phyloP scores from a whole-genome alignment of 352 stramenopile genomes.

The Phytophthora crassamura region DNA sequence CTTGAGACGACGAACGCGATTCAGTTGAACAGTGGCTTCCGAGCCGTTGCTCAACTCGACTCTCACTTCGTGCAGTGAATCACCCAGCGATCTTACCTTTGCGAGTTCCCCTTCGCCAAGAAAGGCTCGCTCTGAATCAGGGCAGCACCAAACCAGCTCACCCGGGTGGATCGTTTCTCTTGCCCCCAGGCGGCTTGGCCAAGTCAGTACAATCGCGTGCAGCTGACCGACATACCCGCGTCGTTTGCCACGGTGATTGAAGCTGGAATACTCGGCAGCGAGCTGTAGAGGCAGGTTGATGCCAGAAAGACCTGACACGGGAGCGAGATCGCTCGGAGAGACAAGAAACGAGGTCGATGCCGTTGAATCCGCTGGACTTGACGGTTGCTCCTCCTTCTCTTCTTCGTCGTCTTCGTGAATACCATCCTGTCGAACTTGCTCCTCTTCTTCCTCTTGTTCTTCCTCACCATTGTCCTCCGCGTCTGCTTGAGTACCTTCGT shows the following conservation, averaged over 20 bases:
- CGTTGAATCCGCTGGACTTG: conserved; percentile 1
- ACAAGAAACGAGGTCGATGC: conserved; percentile 26
- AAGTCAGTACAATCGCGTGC: conserved; percentile 51
- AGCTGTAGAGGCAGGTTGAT: conserved; percentile 54
- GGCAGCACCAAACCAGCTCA: conserved; percentile 49
- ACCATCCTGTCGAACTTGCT: neutral
- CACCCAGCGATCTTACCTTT: conserved; percentile 36
- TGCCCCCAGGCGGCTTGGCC: conserved; percentile 35
- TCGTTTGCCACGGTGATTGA: conserved; percentile 40
- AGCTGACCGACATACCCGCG: conserved; percentile 49
- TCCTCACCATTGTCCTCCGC: neutral
- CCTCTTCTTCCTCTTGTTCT: conserved; percentile 16
- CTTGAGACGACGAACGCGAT: conserved; percentile 39
- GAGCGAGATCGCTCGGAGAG: conserved; percentile 34
- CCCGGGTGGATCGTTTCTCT: conserved; percentile 35
- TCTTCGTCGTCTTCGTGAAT: neutral
- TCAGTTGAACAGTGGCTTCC: conserved; percentile 19
- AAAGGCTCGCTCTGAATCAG: conserved; percentile 6
- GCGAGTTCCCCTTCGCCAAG: conserved; percentile 33
- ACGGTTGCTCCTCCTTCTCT: neutral
- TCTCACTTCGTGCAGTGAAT: conserved; percentile 27
- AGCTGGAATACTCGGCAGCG: conserved; percentile 50
- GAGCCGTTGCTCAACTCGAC: conserved; percentile 34
- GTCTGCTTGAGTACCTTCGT: conserved; percentile 5
- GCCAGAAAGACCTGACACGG: conserved; percentile 49